phyloP scores from a whole-genome alignment of 345 rosid species.

The Citrus sp. region DNA sequence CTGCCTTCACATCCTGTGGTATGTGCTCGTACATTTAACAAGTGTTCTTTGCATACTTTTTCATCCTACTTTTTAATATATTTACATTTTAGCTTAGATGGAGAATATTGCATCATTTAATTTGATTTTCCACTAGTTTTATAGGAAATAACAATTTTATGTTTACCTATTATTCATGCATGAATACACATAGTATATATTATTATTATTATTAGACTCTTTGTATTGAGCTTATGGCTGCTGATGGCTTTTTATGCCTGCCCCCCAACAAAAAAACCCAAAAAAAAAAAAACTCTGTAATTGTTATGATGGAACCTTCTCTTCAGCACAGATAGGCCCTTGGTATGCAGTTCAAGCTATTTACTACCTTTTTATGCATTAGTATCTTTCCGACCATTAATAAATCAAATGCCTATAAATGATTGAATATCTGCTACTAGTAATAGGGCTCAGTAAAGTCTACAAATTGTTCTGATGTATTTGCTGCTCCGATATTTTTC shows the following conservation, averaged over 20 bases:
- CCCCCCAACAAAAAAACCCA: no score
- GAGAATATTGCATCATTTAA: neutral
- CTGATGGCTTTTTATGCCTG: neutral
- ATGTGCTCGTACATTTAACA: slow-evolving; percentile 16
- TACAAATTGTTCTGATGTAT: slow-evolving; percentile 7
- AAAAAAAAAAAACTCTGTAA: neutral
- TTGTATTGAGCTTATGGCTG: neutral
- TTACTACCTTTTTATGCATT: neutral
- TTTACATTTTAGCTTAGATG: neutral
- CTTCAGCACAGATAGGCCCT: neutral
- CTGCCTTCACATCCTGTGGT: slow-evolving; percentile 99
- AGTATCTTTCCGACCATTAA: neutral
- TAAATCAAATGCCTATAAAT: neutral
- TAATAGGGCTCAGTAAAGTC: neutral
- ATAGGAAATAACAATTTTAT: neutral
- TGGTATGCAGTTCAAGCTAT: neutral
- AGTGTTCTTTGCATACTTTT: neutral
- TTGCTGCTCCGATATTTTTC: neutral
- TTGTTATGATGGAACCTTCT: neutral
- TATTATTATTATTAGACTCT: neutral
- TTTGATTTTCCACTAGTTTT: slow-evolving; percentile 8
- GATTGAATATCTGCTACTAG: neutral
- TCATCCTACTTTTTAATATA: slow-evolving; percentile 1
- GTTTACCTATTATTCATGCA: neutral
- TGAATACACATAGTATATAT: neutral